Base-by-base conservation (phyloP, 1,139 yeast species). In the Candida albicans region DNA sequence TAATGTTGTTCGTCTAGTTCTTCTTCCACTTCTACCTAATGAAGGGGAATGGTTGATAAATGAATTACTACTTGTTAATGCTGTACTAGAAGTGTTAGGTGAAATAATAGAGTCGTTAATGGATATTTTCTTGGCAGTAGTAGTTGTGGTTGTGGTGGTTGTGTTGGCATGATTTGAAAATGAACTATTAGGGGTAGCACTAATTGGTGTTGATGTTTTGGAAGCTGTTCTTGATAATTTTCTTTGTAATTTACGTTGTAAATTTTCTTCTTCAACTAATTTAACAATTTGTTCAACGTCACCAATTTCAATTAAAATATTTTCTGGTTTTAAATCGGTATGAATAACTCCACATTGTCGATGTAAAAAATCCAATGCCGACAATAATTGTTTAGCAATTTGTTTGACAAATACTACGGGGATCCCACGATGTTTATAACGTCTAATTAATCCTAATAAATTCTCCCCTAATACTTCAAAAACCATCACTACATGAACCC, bases 291-390 rank as follows among this genome's bases (percentile, higher is more conserved):
- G 78, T 55, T 85, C 90, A 29, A 85, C 91, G 54, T 87, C 89
- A 33, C 84, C 85, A 47, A 88, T 84, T 56, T 86, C 90, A 40
- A 88, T 76, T 50, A 89, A 67, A n/a, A 89, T 85, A 59, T 89
- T 89, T 61, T 89, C 96, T 0, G 96, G 96, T 62, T 89, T 89
- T 49, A 89, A 70, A 58, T 89, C 96, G 0, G 96, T 89, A 64
- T 89, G 96, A 47, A 89, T 86, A 30, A 89, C 84, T n/a, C 96
- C 96, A 64, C 96, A 87, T 53, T 79, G 84, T 37, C 93, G 68
- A 60, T 89, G 96, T 51, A 89, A 67, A 59, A 85, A 88, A 62
- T 89, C 96, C 50, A 87, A 68, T 0, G 93, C 89, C 15, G 84
- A 70, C 42, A 88, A 67, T 33, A 88, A 75, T 62, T 89, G 96